These are phyloP conservation scores for Fusarium chlamydosporum DNA, from an alignment of 2,329 filamentous ascomycete genomes.

Conservation along the genomic window DNA sequence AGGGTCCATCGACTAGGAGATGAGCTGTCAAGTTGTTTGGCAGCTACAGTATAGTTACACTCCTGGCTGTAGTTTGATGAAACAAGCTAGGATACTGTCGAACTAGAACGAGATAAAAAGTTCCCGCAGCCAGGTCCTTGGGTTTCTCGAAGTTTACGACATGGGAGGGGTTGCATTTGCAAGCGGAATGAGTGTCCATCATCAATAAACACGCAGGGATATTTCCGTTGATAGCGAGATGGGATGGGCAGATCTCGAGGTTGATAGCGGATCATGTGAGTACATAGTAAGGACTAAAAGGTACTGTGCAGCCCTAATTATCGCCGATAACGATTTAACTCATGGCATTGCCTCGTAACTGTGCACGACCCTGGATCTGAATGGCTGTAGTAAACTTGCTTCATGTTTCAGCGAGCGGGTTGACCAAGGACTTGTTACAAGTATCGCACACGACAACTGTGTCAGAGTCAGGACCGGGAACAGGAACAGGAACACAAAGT, in stretches of 20 bases:
- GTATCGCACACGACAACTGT: slow-evolving; percentile 17
- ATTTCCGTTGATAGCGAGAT: slow-evolving; percentile 35
- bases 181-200: slow-evolving; percentile 41
- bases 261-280: slow-evolving; percentile 12
- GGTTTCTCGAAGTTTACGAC: slow-evolving; percentile 33
- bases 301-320: background rate
- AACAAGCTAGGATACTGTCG: slow-evolving; percentile 22
- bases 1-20: slow-evolving; percentile 4
- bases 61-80: background rate
- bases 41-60: background rate
- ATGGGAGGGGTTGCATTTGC: slow-evolving; percentile 22
- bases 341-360: slow-evolving; percentile 2
- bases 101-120: slow-evolving; percentile 21
- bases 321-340: background rate
- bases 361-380: background rate
- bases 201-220: slow-evolving; percentile 37
- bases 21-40: background rate
- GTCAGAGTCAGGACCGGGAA: slow-evolving; percentile 30
- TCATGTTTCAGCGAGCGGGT: slow-evolving; percentile 24
- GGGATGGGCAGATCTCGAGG: slow-evolving; percentile 47
- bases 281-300: background rate
- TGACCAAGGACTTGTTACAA: slow-evolving; percentile 16
- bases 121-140: slow-evolving; percentile 48
- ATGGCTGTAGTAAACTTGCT: background rate
- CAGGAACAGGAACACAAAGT: slow-evolving; percentile 6